A percentile compares a stretch with the other conserved stretches of the same genome.
Conservation (phyloP, 2,329 filamentous ascomycete genomes). For the Ascochyta rabiei region DNA sequence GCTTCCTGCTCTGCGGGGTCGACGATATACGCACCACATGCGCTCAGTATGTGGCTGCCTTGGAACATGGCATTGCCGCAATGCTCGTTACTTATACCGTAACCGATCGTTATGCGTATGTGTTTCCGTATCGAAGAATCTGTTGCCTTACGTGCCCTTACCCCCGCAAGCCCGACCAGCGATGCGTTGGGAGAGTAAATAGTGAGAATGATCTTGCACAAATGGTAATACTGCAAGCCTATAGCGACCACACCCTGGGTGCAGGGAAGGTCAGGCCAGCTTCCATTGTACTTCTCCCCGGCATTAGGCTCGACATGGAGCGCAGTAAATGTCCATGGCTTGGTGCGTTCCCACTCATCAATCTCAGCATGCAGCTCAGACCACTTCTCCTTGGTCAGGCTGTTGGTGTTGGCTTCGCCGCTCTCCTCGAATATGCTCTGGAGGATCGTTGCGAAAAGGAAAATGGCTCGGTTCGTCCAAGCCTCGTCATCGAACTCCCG, state of each 20-base stretch:
- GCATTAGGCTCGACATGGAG: constrained; percentile 30
- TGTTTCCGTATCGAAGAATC: constrained; percentile 36
- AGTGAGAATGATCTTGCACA: constrained; percentile 39
- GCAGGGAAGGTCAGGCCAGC: constrained; percentile 33
- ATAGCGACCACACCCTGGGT: constrained; percentile 35
- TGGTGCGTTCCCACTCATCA: constrained; percentile 41
- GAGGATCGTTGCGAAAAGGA: constrained; percentile 38
- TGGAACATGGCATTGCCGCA: constrained; percentile 42
- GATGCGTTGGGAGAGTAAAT: constrained; percentile 39
- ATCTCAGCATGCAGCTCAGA: constrained; percentile 35
- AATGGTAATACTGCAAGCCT: constrained; percentile 39
- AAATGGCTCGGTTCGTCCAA: constrained; percentile 43
- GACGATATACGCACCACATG: constrained; percentile 37
- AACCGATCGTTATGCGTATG: constrained; percentile 38
- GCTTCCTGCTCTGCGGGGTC: constrained; percentile 34
- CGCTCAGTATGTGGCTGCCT: constrained; percentile 38
- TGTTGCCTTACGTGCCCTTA: constrained; percentile 32
- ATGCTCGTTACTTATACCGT: constrained; percentile 35
- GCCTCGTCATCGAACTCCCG: constrained; percentile 38
- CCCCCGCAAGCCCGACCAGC: constrained; percentile 34
- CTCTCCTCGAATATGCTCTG: constrained; percentile 35
- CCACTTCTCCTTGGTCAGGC: constrained; percentile 36
- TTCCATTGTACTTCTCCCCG: constrained; percentile 29
- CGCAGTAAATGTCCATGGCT: constrained; percentile 39
- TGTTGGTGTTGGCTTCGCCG: constrained; percentile 20